Base-by-base conservation (phyloP, 306 rosid species). In the Prunus persica region DNA sequence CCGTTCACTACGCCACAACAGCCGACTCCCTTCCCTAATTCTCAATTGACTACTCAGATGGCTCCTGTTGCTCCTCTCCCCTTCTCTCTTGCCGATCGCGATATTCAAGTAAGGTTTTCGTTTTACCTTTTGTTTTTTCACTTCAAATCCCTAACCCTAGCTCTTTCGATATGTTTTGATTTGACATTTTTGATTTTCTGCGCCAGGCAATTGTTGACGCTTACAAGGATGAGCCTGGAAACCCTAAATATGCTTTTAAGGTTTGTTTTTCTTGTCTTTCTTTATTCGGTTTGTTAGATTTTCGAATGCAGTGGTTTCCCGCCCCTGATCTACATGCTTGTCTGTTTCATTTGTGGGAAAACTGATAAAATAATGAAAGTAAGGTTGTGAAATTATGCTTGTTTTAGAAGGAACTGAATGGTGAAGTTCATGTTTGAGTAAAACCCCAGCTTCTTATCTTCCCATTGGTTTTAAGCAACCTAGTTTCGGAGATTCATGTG, bases 1-100 rank as follows among this genome's bases (percentile, higher is more conserved):
- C 83, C 91, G 46, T 82, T 76, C 55, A 3, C 66, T n/a, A 16
- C 82, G 32, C 58, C 82, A 22, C 83, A 86, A 12, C 98, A 90
- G 74, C 58, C 87, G 19, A 58, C 84, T 52, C 79, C 75, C 0
- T 88, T 87, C 65, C 79, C 87, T 28, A 87, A 83, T 71, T 75
- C 91, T 27, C 97, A 92, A 71, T 85, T 90, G 77, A 92, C 87
- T 41, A 87, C 96, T 73, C 96, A 89, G 87, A 96, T 96, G 98
- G 99, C 99, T 55, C 94, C 90, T 2, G 99, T 96, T 6, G 87
- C 97, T 43, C 93, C 98, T 3, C 89, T 92, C 67, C 88, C 99
- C 41, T 92, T 89, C 79, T 95, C 97, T 79, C 88, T 89, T 14
- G 93, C 99, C 47, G 97, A 95, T 86, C 97, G 96, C 57, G 97